phyloP scores from a whole-genome alignment of 208 protist genomes.

The Strigomonas culicis region DNA sequence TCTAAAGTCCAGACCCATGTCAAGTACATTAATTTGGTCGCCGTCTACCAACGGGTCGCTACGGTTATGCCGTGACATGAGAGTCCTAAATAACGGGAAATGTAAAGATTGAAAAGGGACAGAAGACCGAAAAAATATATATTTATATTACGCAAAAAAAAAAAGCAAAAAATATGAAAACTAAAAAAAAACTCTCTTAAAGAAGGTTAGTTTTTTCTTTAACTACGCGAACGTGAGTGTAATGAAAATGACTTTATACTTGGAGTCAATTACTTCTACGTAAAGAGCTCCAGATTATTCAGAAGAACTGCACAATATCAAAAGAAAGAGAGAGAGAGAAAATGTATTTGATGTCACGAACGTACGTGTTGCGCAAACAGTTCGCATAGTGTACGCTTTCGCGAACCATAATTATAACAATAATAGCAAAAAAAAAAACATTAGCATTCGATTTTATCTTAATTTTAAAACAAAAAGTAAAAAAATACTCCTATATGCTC shows the following conservation, averaged over 20 bases:
- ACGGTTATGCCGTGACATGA: not conserved
- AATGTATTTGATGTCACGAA: no score
- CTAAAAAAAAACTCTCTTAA: slow-evolving; percentile 18
- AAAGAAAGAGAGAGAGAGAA: slow-evolving; percentile 1
- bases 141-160: not conserved
- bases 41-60: not conserved
- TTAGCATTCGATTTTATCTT: not conserved
- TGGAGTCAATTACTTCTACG: no score
- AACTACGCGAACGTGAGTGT: no score
- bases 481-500: not conserved
- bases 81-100: no score
- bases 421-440: not conserved
- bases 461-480: slow-evolving; percentile 9
- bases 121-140: not conserved
- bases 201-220: no score
- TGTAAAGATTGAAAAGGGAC: no score
- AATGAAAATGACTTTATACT: no score
- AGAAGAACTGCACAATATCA: no score
- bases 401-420: not conserved
- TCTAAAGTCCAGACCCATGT: slow-evolving; percentile 86
- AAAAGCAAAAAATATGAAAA: slow-evolving; percentile 19
- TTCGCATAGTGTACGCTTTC: no score
- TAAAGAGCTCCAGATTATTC: no score
- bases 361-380: no score
- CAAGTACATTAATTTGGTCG: slow-evolving; percentile 60